Evolutionary conservation across 2,329 filamentous ascomycete species (phyloP), one percentile per base, ranked within the genome.

Genomic region (Septoria linicola): DNA sequence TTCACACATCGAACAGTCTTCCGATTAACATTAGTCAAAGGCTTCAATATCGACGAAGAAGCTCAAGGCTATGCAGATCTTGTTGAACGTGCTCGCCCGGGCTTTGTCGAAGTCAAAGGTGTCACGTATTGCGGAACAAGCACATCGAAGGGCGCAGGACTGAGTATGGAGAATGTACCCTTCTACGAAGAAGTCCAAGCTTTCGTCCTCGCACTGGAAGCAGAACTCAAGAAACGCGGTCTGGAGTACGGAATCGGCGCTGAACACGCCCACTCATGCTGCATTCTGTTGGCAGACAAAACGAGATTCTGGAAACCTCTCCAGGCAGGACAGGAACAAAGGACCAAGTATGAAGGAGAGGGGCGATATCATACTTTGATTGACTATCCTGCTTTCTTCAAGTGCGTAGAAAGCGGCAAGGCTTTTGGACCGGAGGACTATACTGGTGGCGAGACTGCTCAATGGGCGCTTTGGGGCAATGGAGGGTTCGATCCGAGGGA

Each of bases 161-260:
- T 97, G 40, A 93, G 84, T n/a, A 97, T 97, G 92, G 83, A 89
- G 64, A 97, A 97, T 66, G 93, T 97, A 8, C 92, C 92, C 0
- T 97, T 96, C 66, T 97, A 96, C 73, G 85, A 87, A 68, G 92
- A 96, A 71, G 88, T 96, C 2, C 81, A 81, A 30, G 82, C 84
- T 2, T 97, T 96, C 65, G 90, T 95, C 8, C 78, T 80, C 32
- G 84, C 86, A 1, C 79, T 96, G 0, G 83, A 91, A 57, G 72
- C 73, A 27, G 84, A 87, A 54, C 76, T 97, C 10, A 74, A 77
- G 31, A 77, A 78, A 43, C 79, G 88, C 34, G 89, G 88, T 0
- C 76, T 97, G 5, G 77, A 77, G 1, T 97, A 97, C 64, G 92
- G 92, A 14, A 92, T 97, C 61, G 92, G 88, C 0, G 93, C 92